Percentiles rank a stretch among this genome's conserved stretches.
These are phyloP conservation scores for Pestalotiopsis sp. DNA, from an alignment of 2,329 filamentous ascomycete genomes.

Conservation along the genomic window DNA sequence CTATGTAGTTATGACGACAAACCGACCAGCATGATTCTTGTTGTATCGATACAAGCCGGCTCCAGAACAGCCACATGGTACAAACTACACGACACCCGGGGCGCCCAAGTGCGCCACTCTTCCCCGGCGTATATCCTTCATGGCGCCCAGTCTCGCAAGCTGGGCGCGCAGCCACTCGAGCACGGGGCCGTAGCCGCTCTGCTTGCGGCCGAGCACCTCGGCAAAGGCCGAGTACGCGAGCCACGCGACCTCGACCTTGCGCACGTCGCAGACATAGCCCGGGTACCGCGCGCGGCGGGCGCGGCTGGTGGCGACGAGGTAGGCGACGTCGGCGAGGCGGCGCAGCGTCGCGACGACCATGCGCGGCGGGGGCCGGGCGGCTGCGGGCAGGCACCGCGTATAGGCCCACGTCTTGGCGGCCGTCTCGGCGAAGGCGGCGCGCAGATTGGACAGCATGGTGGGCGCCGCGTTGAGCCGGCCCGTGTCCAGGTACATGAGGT, in stretches of 20 bases:
- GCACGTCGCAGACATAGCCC: conserved; percentile 62
- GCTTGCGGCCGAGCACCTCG: conserved; percentile 69
- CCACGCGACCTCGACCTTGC: conserved; percentile 62
- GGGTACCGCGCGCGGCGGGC: conserved; percentile 47
- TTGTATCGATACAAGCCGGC: background rate
- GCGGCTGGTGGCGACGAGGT: conserved; percentile 63
- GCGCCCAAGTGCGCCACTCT: conserved; percentile 22
- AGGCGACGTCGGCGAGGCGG: conserved; percentile 67
- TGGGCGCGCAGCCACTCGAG: conserved; percentile 69
- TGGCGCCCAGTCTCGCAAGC: conserved; percentile 39
- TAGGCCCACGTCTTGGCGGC: conserved; percentile 76
- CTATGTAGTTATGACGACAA: background rate
- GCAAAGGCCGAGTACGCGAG: conserved; percentile 73
- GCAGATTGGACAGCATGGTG: conserved; percentile 75
- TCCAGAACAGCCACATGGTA: too few relatives aligned
- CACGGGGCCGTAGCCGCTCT: conserved; percentile 68
- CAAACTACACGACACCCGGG: background rate
- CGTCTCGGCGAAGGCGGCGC: conserved; percentile 74
- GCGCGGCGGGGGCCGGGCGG: conserved; percentile 56
- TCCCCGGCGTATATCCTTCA: conserved; percentile 34
- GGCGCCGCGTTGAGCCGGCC: conserved; percentile 67
- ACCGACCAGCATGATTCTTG: background rate
- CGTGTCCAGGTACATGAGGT: conserved; percentile 83
- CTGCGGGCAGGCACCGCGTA: conserved; percentile 57
- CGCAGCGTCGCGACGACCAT: conserved; percentile 71